These are phyloP conservation scores for Boletellus deceptivus DNA, from an alignment of 1,284 basidiomycete species.

Conservation along the genomic window DNA sequence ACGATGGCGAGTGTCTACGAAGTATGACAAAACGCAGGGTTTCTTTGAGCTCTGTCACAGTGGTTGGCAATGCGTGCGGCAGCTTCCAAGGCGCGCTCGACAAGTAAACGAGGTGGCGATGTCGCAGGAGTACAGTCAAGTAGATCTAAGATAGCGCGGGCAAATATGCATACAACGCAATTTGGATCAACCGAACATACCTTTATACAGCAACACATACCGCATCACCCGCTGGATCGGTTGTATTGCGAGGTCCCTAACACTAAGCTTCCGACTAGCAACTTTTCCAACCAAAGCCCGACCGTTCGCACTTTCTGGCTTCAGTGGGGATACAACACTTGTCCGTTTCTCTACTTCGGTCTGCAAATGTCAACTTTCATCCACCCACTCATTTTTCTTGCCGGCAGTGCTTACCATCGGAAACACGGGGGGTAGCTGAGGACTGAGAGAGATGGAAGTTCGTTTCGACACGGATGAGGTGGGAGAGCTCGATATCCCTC, in stretches of 20 bases:
- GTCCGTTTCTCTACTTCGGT: background rate
- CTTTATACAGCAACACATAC: slow-evolving; percentile 65
- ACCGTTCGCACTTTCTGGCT: background rate
- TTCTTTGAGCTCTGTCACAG: slow-evolving; percentile 64
- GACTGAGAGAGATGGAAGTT: background rate
- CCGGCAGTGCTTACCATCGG: slow-evolving; percentile 4
- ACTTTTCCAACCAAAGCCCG: slow-evolving; percentile 29
- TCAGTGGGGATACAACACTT: background rate
- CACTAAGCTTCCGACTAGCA: slow-evolving; percentile 24
- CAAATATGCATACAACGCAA: background rate
- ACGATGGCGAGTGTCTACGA: slow-evolving; percentile 9
- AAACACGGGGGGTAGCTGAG: slow-evolving; percentile 17
- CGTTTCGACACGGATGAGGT: slow-evolving; percentile 6
- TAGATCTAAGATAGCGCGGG: slow-evolving; percentile 35
- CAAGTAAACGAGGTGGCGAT: slow-evolving; percentile 45
- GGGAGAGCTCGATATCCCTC: slow-evolving; percentile 5
- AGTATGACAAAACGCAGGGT: slow-evolving; percentile 47
- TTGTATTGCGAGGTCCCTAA: slow-evolving; percentile 62
- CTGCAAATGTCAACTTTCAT: background rate
- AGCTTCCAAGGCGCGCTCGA: slow-evolving; percentile 58
- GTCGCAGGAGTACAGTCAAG: slow-evolving; percentile 42
- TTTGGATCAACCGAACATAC: slow-evolving; percentile 35
- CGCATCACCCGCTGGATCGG: slow-evolving; percentile 69
- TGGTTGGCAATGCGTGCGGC: slow-evolving; percentile 59
- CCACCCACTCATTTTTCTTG: slow-evolving; percentile 2